Conservation (phyloP, 352 stramenopile genomes). For the Saprolegnia diclina region DNA sequence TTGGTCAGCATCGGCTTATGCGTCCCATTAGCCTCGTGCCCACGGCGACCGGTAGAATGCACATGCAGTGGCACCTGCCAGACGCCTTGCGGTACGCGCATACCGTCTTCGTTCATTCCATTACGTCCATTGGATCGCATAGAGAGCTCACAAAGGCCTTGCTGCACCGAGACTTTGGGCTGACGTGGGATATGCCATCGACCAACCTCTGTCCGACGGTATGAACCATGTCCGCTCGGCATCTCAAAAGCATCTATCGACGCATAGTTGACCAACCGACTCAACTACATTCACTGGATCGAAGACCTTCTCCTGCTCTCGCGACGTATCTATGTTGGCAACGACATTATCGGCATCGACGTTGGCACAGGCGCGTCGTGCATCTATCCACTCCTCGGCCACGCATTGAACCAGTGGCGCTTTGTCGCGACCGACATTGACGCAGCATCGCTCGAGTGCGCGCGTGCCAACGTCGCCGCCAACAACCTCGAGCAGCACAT, state of each 20-base stretch:
- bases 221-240: slow-evolving; percentile 38
- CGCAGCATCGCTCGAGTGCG: slow-evolving; percentile 66
- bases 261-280: slow-evolving; percentile 66
- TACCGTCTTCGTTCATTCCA: not conserved
- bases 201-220: slow-evolving; percentile 93
- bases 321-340: slow-evolving; percentile 32
- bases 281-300: slow-evolving; percentile 97
- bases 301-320: slow-evolving; percentile 79
- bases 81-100: slow-evolving; percentile 50
- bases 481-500: slow-evolving; percentile 67
- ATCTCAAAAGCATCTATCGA: slow-evolving; percentile 14
- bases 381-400: slow-evolving; percentile 94
- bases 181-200: slow-evolving; percentile 87
- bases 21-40: not conserved
- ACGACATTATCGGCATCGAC: slow-evolving; percentile 78
- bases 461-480: slow-evolving; percentile 76
- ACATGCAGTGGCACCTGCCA: slow-evolving; percentile 69
- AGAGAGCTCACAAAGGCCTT: slow-evolving; percentile 90
- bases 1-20: not conserved
- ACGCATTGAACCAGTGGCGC: slow-evolving; percentile 77
- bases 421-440: slow-evolving; percentile 96
- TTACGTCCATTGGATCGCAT: slow-evolving; percentile 27
- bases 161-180: slow-evolving; percentile 86
- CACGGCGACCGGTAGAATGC: slow-evolving; percentile 40
- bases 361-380: slow-evolving; percentile 93